Conservation (phyloP, 495 filamentous ascomycete species). For the Penicillium odoratum region DNA sequence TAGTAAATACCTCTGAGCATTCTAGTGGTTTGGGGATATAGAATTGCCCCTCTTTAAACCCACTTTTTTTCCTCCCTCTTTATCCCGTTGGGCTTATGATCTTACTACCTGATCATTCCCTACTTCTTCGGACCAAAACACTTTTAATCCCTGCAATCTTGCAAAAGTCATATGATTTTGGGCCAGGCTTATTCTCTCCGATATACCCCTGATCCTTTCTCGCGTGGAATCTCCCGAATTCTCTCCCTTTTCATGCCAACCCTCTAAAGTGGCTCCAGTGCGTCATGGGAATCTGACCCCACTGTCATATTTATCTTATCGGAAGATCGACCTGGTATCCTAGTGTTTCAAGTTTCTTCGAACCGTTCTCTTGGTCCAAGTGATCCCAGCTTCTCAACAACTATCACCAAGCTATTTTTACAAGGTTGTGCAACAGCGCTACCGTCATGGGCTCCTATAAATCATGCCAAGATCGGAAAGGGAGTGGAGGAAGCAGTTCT, state of each 20-base stretch:
- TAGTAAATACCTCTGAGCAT: background rate
- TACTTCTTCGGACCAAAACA: background rate
- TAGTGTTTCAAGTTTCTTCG: background rate
- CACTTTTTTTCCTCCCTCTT: constrained; percentile 5
- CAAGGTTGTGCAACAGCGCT: background rate
- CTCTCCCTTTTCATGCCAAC: constrained; percentile 12
- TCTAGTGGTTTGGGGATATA: background rate
- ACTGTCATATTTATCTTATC: background rate
- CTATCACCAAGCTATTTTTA: background rate
- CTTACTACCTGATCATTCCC: background rate
- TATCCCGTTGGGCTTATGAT: constrained; percentile 6
- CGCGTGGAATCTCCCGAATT: constrained; percentile 4
- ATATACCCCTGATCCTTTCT: constrained; percentile 9
- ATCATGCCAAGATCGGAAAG: constrained; percentile 29
- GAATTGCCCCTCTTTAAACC: constrained; percentile 4
- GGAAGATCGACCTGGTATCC: background rate
- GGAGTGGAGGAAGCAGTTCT: constrained; percentile 45
- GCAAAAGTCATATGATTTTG: constrained; percentile 6
- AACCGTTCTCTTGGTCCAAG: background rate
- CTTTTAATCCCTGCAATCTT: constrained; percentile 5
- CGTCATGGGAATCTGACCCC: constrained; percentile 26
- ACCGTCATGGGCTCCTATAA: constrained; percentile 38
- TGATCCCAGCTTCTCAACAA: background rate
- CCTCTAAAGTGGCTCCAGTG: constrained; percentile 3
- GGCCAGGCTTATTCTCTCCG: constrained; percentile 8